Percentiles rank a stretch among this genome's conserved stretches.
phyloP scores from a whole-genome alignment of 2,329 filamentous ascomycete genomes.

The Byssoonygena ceratinophila region DNA sequence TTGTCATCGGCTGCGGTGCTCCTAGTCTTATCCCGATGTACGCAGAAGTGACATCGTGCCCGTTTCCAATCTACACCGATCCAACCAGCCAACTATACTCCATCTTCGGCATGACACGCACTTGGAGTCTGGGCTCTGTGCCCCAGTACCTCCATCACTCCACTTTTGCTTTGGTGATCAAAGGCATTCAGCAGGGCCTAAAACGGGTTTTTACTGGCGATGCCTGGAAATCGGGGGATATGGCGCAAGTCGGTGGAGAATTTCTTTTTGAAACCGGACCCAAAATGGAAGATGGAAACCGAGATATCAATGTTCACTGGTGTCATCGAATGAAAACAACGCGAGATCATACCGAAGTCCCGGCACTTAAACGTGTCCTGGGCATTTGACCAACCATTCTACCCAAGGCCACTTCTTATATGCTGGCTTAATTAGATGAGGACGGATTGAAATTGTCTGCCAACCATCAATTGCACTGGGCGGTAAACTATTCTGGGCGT shows the following conservation, averaged over 20 bases:
- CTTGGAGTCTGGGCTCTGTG: conserved; percentile 49
- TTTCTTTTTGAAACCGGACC: conserved; percentile 54
- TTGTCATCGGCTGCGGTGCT: conserved; percentile 62
- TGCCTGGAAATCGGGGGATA: conserved; percentile 54
- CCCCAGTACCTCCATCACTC: conserved; percentile 56
- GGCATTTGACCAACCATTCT: neutral
- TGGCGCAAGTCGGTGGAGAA: conserved; percentile 63
- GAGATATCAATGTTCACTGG: conserved; percentile 56
- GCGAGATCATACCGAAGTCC: conserved; percentile 53
- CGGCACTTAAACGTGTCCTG: conserved; percentile 2
- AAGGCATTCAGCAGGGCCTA: conserved; percentile 48
- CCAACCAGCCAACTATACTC: conserved; percentile 56
- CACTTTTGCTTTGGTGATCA: conserved; percentile 36
- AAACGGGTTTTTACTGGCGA: conserved; percentile 48
- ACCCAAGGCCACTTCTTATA: too few relatives aligned
- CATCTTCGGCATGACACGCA: conserved; percentile 57
- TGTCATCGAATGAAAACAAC: conserved; percentile 74
- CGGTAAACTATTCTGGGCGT: neutral
- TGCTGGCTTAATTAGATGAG: too few relatives aligned
- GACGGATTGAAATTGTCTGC: too few relatives aligned
- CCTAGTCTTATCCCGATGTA: conserved; percentile 60
- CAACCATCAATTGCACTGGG: neutral
- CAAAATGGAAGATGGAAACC: conserved; percentile 14
- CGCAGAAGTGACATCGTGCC: conserved; percentile 50
- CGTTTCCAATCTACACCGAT: conserved; percentile 69